Evolutionary conservation across 768 basidiomycete species (phyloP).

Genomic region (Rhizopogon rudus): DNA sequence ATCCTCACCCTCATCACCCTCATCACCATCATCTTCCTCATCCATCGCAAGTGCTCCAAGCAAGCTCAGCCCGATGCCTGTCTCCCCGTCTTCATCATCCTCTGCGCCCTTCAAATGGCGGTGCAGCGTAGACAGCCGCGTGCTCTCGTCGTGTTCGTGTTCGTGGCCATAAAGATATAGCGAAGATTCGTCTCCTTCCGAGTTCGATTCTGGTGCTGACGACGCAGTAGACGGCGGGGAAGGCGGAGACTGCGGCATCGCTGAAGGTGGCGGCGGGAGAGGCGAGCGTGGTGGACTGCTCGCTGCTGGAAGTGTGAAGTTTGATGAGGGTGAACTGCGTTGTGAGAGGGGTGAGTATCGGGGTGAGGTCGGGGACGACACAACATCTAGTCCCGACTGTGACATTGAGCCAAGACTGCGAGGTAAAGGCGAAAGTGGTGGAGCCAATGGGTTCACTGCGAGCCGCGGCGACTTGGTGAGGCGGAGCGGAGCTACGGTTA

Average conservation of each 20-base stretch:
- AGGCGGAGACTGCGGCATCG: slow-evolving; percentile 2
- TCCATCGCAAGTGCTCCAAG: slow-evolving; percentile 44
- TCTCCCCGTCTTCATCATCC: slow-evolving; percentile 50
- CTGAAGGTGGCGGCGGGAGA: slow-evolving; percentile 3
- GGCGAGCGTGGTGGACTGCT: slow-evolving; percentile 4
- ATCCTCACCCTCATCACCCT: slow-evolving; percentile 11
- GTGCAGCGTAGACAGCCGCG: slow-evolving; percentile 20
- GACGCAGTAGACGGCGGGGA: slow-evolving; percentile 3
- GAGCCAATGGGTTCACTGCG: slow-evolving; percentile 10
- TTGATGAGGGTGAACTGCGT: slow-evolving; percentile 16
- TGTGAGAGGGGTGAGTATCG: slow-evolving; percentile 21
- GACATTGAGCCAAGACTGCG: slow-evolving; percentile 2
- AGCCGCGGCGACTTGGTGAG: slow-evolving; percentile 21
- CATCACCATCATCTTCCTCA: slow-evolving; percentile 20
- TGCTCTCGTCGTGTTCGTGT: slow-evolving; percentile 14
- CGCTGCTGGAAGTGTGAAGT: neutral
- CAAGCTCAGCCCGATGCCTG: slow-evolving; percentile 66
- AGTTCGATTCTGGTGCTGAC: neutral
- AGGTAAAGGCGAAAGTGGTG: slow-evolving; percentile 6
- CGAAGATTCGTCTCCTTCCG: neutral
- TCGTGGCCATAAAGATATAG: slow-evolving; percentile 1
- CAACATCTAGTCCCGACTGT: slow-evolving; percentile 7
- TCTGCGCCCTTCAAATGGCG: slow-evolving; percentile 8
- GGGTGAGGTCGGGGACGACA: slow-evolving; percentile 6
- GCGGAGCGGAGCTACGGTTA: slow-evolving; percentile 20